Base-by-base conservation (phyloP, 495 filamentous ascomycete species). In the Hypoxylon lienhwacheense region DNA sequence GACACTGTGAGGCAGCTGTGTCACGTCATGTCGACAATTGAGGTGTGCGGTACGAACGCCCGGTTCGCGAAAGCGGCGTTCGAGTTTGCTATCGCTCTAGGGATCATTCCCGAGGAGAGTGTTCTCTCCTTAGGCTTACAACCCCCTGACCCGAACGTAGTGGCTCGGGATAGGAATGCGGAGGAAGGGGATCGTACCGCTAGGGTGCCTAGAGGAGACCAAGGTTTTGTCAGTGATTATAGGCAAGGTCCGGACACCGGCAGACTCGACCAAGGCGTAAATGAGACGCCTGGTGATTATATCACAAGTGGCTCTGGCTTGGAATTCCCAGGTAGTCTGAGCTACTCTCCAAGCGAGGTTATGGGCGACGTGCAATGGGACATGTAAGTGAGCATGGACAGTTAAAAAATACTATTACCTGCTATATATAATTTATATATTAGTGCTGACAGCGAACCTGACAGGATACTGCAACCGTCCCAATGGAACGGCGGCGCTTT, bases 311-410 rank as follows among this genome's bases (percentile, higher is more conserved):
- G 22, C 22, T 35, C 44, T 35, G 53, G 48, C 25, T 17, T 55
- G 4, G 47, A 51, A 14, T 47, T 61, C 10, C 22, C 19, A 25
- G 51, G 17, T 1, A 46, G 33, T 7, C 17, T 51, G 1, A n/a
- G 7, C 12, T 41, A 42, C 22, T 14, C 34, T 2, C 21, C 26
- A 19, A 36, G 17, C 21, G 42, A 47, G 17, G 25, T 29, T 7
- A 52, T 55, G 51, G 31, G 47, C 17, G 31, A 52, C 20, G 47
- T 61, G 34, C 58, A 55, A 36, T 61, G 58, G 58, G 58, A 61
- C 35, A 61, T 61, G 58, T 61, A 16, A 55, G 58, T 61, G 16
- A 24, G 14, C 17, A 32, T 11, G 12, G 12, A 31, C 20, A 26
- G 12, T 11, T 17, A 7, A 22, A 0, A 4, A 31, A 26, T 7